These are phyloP conservation scores for Dendrothele bispora DNA, from an alignment of 768 basidiomycete genomes.

Conservation along the genomic window DNA sequence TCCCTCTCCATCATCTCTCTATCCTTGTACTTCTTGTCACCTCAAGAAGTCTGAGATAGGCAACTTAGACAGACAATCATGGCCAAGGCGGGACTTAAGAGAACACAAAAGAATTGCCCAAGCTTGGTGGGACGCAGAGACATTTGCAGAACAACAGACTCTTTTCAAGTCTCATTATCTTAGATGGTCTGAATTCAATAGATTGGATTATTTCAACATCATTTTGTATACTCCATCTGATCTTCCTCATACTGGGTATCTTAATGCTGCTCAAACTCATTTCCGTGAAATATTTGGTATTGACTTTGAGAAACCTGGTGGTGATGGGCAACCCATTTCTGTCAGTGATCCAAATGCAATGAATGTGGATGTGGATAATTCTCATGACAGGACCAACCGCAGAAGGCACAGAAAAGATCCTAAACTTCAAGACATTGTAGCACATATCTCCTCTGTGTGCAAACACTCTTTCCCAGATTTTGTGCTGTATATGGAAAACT, in stretches of 20 bases:
- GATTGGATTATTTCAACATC: conserved; percentile 35
- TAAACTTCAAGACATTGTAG: no score
- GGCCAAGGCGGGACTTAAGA: conserved; percentile 8
- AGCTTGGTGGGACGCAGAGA: conserved; percentile 16
- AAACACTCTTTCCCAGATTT: no score
- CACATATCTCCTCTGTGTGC: no score
- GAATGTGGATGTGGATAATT: no score
- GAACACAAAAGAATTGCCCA: conserved; percentile 14
- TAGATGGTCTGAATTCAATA: conserved; percentile 26
- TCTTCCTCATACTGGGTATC: conserved; percentile 40
- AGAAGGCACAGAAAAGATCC: no score
- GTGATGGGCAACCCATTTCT: not conserved
- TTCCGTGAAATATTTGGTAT: conserved; percentile 19
- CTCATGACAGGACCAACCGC: no score
- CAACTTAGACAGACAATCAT: conserved; percentile 10
- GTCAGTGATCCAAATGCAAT: no score
- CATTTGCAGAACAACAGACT: not conserved
- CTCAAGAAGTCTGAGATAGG: conserved; percentile 16
- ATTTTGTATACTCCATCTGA: conserved; percentile 28
- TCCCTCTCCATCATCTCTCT: not conserved
- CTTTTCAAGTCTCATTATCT: conserved; percentile 21
- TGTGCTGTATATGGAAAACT: no score
- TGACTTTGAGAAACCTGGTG: conserved; percentile 4
- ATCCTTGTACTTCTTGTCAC: no score
- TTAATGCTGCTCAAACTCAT: conserved; percentile 25